Evolutionary conservation across 805 yeast species (phyloP), one percentile per base, ranked within the genome.

Genomic region (Nakazawaea siamensis): DNA sequence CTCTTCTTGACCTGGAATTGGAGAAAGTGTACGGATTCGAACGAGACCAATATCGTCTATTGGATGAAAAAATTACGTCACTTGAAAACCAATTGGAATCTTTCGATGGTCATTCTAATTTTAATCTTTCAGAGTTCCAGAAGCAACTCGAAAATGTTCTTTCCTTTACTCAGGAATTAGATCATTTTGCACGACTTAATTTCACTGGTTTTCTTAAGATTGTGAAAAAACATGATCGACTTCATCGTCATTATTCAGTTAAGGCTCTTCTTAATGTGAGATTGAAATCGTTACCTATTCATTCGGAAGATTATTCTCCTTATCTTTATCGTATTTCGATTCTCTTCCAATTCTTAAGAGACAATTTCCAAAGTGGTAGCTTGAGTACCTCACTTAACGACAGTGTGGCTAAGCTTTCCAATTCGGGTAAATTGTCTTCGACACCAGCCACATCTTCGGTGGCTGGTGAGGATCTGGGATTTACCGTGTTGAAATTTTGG

Each of bases 131-230:
- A 5, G 48, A 58, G 17, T 81, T 86, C 48, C 85, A 83, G 48
- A 57, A 58, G 23, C 72, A 75, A 37, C 65, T 92, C 46, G 98
- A 92, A 51, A 76, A 76, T 40, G 62, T 79, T 18, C 64, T 92
- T 41, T 69, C 76, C 9, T 68, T 74, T 47, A 84, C 97, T 9
- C 84, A 82, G 48, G 90, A 85, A 50, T 65, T 92, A 47, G 96
- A 88, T 55, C 84, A 76, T 52, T 92, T 92, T 61, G 80, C 94
- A 27, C 71, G 98, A 50, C 60, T 90, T 46, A 92, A 92, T 60
- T 92, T 80, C 63, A 90, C 98, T 11, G 98, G 97, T 1, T 90
- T 92, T 61, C 71, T 78, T 49, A 92, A 92, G 55, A 85, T 92
- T 47, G 97, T 88, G 44, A 88, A 90, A 63, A 90, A 90, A 60